phyloP scores from a whole-genome alignment of 139 green algal species.

The Closterium sp. region DNA sequence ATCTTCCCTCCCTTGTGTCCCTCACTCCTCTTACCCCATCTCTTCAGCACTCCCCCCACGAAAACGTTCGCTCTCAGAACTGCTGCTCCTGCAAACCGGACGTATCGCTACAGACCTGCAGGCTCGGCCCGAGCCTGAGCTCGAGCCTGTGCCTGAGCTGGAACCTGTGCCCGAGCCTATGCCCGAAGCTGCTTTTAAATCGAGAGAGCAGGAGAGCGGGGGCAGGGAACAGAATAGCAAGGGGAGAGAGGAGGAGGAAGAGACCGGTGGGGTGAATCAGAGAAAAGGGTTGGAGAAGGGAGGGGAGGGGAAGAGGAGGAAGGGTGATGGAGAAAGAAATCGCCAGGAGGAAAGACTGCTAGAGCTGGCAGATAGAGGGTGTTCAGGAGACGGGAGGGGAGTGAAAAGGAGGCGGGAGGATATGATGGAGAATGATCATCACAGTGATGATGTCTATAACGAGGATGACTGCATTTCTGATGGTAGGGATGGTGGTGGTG shows the following conservation, averaged over 20 bases:
- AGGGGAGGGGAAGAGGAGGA: not conserved
- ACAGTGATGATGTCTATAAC: not conserved
- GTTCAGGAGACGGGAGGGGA: not conserved
- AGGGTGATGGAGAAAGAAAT: not conserved
- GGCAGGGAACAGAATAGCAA: too few relatives aligned
- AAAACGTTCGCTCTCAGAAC: not conserved
- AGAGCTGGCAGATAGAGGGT: not conserved
- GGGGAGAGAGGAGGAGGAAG: not conserved
- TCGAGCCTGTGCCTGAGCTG: too few relatives aligned
- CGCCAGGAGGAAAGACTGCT: not conserved
- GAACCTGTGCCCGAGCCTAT: not conserved
- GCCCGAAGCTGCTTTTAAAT: not conserved
- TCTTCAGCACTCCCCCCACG: not conserved
- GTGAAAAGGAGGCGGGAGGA: not conserved
- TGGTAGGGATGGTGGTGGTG: not conserved
- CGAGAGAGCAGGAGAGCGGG: not conserved
- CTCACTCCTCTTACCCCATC: too few relatives aligned
- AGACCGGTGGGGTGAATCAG: not conserved
- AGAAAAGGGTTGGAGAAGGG: not conserved
- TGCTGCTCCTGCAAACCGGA: not conserved
- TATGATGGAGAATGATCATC: not conserved
- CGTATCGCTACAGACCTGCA: not conserved
- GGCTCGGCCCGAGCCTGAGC: not conserved
- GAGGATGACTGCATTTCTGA: not conserved
- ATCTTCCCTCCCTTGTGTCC: not conserved